Percentiles rank a stretch among this genome's conserved stretches.
Evolutionary conservation across 192 early-diverging fungal genomes (phyloP).

Genomic region (Cetraspora pellucida): DNA sequence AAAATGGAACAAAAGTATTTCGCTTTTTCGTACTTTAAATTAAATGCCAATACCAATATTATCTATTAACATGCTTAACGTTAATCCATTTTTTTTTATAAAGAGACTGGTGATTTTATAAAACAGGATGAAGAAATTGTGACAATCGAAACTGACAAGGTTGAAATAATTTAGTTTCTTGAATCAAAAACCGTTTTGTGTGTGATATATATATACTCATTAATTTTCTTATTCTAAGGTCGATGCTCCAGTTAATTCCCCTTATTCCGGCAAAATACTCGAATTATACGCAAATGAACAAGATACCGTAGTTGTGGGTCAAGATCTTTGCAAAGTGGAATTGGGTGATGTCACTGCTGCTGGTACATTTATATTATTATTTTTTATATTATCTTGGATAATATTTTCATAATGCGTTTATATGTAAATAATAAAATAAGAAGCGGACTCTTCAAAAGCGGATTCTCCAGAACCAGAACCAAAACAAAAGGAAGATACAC

Average conservation of each 20-base stretch:
- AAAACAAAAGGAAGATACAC: slow-evolving; percentile 38
- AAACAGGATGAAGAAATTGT: slow-evolving; percentile 93
- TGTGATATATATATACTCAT: slow-evolving; percentile 5
- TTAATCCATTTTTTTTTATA: neutral
- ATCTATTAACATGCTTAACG: neutral
- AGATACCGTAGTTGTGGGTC: slow-evolving; percentile 87
- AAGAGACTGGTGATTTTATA: slow-evolving; percentile 95
- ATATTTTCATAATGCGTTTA: neutral
- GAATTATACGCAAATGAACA: slow-evolving; percentile 84
- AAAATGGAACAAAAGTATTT: slow-evolving; percentile 92
- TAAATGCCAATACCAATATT: neutral
- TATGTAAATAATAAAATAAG: slow-evolving; percentile 22
- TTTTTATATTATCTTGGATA: neutral
- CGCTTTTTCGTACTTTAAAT: neutral
- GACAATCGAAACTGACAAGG: slow-evolving; percentile 99
- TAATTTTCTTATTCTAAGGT: slow-evolving; percentile 56
- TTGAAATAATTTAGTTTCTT: slow-evolving; percentile 31
- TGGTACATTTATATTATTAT: slow-evolving; percentile 41
- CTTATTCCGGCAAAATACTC: slow-evolving; percentile 85
- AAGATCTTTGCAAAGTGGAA: slow-evolving; percentile 93
- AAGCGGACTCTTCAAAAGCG: slow-evolving; percentile 47
- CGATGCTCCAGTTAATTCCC: slow-evolving; percentile 97
- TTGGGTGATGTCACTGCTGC: slow-evolving; percentile 66
- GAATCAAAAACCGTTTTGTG: neutral
- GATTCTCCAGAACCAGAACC: slow-evolving; percentile 44